phyloP scores from a whole-genome alignment of 2,329 filamentous ascomycete genomes.

The Calonectria pauciramosa region DNA sequence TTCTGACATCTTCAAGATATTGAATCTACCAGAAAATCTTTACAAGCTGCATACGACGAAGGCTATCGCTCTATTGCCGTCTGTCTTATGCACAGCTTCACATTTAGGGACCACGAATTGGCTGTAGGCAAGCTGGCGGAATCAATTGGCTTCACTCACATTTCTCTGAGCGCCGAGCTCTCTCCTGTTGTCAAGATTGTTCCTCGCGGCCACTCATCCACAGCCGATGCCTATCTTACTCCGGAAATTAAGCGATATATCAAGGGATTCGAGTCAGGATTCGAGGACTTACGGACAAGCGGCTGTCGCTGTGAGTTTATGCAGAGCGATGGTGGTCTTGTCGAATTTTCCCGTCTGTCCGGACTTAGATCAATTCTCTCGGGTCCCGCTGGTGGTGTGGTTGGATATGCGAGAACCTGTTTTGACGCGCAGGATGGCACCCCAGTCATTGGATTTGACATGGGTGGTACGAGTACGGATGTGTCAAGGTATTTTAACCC shows the following conservation, averaged over 20 bases:
- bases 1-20: neutral
- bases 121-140: constrained; percentile 80
- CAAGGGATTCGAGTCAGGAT: constrained; percentile 85
- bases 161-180: constrained; percentile 66
- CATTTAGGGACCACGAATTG: constrained; percentile 86
- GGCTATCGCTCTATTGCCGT: constrained; percentile 86
- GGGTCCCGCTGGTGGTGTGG: constrained; percentile 89
- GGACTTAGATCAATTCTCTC: constrained; percentile 87
- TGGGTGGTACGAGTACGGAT: constrained; percentile 91
- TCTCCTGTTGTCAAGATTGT: constrained; percentile 58
- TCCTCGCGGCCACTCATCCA: constrained; percentile 55
- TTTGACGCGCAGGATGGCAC: constrained; percentile 85
- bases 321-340: constrained; percentile 83
- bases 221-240: constrained; percentile 56
- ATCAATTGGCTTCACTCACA: constrained; percentile 80
- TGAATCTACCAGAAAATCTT: constrained; percentile 29
- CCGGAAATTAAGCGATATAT: constrained; percentile 55
- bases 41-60: constrained; percentile 72
- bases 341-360: constrained; percentile 83
- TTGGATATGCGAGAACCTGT: constrained; percentile 90
- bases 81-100: constrained; percentile 91
- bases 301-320: constrained; percentile 92
- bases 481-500: constrained; percentile 89
- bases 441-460: constrained; percentile 93
- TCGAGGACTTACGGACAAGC: constrained; percentile 73